phyloP scores from a whole-genome alignment of 768 basidiomycete genomes.

The Suillus ampliporus region DNA sequence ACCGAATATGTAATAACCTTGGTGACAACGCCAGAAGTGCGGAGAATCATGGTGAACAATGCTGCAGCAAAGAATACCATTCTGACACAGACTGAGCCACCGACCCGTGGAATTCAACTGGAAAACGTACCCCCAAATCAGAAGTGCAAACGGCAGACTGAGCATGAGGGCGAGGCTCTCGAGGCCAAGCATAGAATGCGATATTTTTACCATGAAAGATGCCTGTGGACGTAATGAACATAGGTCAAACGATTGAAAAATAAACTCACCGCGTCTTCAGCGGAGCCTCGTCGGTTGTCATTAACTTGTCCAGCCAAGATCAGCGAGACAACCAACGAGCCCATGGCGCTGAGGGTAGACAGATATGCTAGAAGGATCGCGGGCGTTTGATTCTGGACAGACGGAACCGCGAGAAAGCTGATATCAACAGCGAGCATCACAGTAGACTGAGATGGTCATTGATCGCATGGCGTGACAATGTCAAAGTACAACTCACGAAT shows the following conservation, averaged over 20 bases:
- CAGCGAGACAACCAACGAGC: conserved; percentile 13
- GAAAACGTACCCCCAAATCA: conserved; percentile 37
- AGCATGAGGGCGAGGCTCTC: conserved; percentile 35
- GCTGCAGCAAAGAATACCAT: neutral
- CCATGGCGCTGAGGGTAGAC: conserved; percentile 12
- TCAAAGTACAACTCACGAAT: conserved; percentile 41
- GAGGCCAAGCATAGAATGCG: neutral
- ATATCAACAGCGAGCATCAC: conserved; percentile 20
- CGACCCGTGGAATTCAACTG: neutral
- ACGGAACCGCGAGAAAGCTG: conserved; percentile 12
- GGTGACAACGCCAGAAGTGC: neutral
- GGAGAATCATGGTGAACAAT: neutral
- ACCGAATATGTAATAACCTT: neutral
- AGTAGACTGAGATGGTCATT: conserved; percentile 6
- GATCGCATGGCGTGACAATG: neutral
- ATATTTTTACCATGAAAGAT: conserved; percentile 6
- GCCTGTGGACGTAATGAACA: conserved; percentile 5
- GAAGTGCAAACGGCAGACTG: conserved; percentile 38
- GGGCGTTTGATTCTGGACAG: neutral
- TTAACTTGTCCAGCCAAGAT: conserved; percentile 36
- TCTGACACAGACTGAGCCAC: neutral
- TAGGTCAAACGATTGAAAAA: neutral
- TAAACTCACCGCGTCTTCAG: conserved; percentile 13
- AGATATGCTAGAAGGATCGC: conserved; percentile 7
- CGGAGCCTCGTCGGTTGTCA: conserved; percentile 18